These are phyloP conservation scores for Boletus putidus DNA, from an alignment of 1,284 basidiomycete species.

Conservation along the genomic window DNA sequence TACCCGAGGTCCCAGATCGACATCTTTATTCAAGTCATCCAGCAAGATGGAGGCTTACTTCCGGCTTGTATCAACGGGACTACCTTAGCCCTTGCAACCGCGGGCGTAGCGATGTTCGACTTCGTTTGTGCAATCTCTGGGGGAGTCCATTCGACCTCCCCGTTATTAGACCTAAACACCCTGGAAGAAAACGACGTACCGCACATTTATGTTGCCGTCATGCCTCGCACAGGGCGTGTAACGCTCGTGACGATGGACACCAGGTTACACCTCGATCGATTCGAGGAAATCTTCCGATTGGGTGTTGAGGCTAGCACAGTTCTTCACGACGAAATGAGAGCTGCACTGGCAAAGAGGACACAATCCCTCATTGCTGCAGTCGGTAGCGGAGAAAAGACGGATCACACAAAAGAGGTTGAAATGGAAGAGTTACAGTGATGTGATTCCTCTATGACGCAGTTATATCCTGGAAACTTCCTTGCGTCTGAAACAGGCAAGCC, in stretches of 20 bases:
- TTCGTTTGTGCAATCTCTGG: slow-evolving; percentile 87
- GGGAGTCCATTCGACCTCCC: slow-evolving; percentile 74
- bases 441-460: slow-evolving; percentile 3
- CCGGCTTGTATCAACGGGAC: slow-evolving; percentile 94
- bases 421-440: slow-evolving; percentile 38
- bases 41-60: slow-evolving; percentile 93
- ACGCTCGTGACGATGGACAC: slow-evolving; percentile 93
- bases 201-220: slow-evolving; percentile 81
- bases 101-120: slow-evolving; percentile 89
- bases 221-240: slow-evolving; percentile 82
- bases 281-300: slow-evolving; percentile 84
- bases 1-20: slow-evolving; percentile 96
- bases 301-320: slow-evolving; percentile 78
- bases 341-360: slow-evolving; percentile 68
- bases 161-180: slow-evolving; percentile 83
- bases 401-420: slow-evolving; percentile 32
- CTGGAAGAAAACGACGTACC: slow-evolving; percentile 92
- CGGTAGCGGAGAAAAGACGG: slow-evolving; percentile 36
- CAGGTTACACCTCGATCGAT: slow-evolving; percentile 88
- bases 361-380: slow-evolving; percentile 55
- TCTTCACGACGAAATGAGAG: slow-evolving; percentile 84
- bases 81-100: slow-evolving; percentile 86
- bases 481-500: slow-evolving; percentile 79
- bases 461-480: slow-evolving; percentile 44
- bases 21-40: slow-evolving; percentile 88